These are phyloP conservation scores for Lepiota subincarnata DNA, from an alignment of 768 basidiomycete genomes.

Conservation along the genomic window DNA sequence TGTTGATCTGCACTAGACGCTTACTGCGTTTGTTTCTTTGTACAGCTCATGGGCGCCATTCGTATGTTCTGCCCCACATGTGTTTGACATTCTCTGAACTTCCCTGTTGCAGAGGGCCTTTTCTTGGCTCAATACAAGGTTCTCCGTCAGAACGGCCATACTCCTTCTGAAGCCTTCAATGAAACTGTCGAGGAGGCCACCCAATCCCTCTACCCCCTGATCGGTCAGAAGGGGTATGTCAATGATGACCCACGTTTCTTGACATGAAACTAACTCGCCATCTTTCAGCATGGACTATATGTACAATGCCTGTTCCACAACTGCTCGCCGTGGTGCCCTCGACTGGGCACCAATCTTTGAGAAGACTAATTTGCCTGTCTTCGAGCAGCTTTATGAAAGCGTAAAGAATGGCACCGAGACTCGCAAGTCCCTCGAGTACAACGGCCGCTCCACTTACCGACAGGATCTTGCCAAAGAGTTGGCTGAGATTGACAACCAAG, in stretches of 20 bases:
- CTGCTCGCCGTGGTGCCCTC: conserved; percentile 96
- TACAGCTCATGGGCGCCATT: conserved; percentile 93
- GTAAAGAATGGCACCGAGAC: conserved; percentile 96
- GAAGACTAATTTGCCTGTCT: conserved; percentile 90
- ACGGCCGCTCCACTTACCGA: conserved; percentile 88
- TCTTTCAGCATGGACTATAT: conserved; percentile 90
- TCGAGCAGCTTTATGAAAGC: conserved; percentile 92
- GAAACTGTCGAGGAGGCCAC: conserved; percentile 99
- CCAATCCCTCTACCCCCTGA: conserved; percentile 94
- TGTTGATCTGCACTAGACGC: background rate
- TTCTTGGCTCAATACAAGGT: conserved; percentile 99
- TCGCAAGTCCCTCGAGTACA: conserved; percentile 94
- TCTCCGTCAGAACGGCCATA: conserved; percentile 93
- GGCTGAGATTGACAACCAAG: conserved; percentile 93
- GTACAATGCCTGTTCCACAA: conserved; percentile 99
- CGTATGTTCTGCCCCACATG: conserved; percentile 44
- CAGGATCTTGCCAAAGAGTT: conserved; percentile 90
- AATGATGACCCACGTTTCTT: background rate
- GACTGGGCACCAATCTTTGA: conserved; percentile 99
- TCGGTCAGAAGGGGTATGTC: conserved; percentile 86
- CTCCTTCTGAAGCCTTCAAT: conserved; percentile 98
- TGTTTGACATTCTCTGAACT: conserved; percentile 7
- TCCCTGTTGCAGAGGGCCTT: conserved; percentile 68
- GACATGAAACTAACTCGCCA: background rate
- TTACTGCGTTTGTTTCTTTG: conserved; percentile 12